phyloP scores from a whole-genome alignment of 192 early-diverging fungal genomes.

The Chytriomyces confervae region DNA sequence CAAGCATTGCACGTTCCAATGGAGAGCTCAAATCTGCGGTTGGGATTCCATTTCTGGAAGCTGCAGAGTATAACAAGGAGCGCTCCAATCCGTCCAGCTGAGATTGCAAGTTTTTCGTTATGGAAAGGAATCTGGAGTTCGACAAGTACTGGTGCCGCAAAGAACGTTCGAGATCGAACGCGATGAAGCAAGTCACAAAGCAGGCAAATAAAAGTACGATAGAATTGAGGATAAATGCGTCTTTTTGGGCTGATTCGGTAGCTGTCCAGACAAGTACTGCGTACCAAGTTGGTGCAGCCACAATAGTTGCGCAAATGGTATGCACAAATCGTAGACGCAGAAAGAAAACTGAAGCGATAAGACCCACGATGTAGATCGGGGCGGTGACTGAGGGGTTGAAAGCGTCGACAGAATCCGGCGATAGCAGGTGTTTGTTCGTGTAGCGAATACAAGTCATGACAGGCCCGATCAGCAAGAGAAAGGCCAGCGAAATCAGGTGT shows the following conservation, averaged over 20 bases:
- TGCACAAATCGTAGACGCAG: slow-evolving; percentile 53
- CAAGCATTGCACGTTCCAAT: slow-evolving; percentile 59
- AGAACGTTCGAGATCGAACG: slow-evolving; percentile 54
- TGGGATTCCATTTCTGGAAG: slow-evolving; percentile 38
- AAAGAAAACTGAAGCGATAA: slow-evolving; percentile 54
- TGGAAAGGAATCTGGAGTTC: slow-evolving; percentile 51
- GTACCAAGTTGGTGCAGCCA: slow-evolving; percentile 49
- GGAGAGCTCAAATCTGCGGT: slow-evolving; percentile 61
- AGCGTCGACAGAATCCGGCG: slow-evolving; percentile 24
- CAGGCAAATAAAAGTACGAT: slow-evolving; percentile 47
- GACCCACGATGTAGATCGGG: slow-evolving; percentile 54
- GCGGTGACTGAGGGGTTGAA: slow-evolving; percentile 44
- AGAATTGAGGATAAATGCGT: slow-evolving; percentile 38
- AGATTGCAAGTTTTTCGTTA: slow-evolving; percentile 52
- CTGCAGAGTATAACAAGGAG: slow-evolving; percentile 32
- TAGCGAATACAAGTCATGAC: slow-evolving; percentile 49
- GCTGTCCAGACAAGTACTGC: slow-evolving; percentile 39
- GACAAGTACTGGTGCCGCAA: slow-evolving; percentile 55
- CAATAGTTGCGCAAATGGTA: slow-evolving; percentile 40
- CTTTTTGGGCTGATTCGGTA: slow-evolving; percentile 6
- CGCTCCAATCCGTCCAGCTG: slow-evolving; percentile 56
- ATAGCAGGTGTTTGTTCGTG: slow-evolving; percentile 31
- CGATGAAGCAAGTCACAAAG: slow-evolving; percentile 47
- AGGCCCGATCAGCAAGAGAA: slow-evolving; percentile 50
- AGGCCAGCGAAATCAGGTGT: slow-evolving; percentile 45